These are phyloP conservation scores for Zoysia matrella DNA, from an alignment of 202 grass and related monocot genomes.

Conservation along the genomic window DNA sequence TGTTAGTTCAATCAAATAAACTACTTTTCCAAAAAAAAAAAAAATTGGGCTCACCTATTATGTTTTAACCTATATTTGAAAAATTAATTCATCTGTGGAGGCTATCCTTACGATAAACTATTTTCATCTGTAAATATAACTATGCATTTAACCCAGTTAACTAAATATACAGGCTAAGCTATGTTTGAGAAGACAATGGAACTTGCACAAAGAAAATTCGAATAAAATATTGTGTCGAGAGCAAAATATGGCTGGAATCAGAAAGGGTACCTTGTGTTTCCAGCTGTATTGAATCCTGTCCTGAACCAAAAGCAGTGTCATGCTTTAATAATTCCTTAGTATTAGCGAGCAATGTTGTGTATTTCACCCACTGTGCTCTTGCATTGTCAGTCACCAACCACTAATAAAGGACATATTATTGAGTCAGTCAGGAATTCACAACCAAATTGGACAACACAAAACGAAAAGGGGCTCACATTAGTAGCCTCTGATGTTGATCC, in stretches of 20 bases:
- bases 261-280: conserved; percentile 44
- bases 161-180: not conserved
- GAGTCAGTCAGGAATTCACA: conserved; percentile 1
- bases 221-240: not conserved
- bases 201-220: not conserved
- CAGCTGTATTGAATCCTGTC: conserved; percentile 42
- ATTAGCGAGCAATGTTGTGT: conserved; percentile 70
- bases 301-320: conserved; percentile 33
- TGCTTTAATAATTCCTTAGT: conserved; percentile 45
- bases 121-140: not conserved
- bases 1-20: not conserved
- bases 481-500: conserved; percentile 52
- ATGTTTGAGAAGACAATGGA: conserved; percentile 11
- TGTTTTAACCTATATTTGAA: not conserved
- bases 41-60: not conserved
- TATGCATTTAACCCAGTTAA: conserved; percentile 11
- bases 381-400: conserved; percentile 92
- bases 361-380: conserved; percentile 83
- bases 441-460: conserved; percentile 21
- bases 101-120: not conserved
- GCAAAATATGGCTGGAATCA: conserved; percentile 23
- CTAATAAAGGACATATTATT: conserved; percentile 52
- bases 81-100: not conserved
- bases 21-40: not conserved
- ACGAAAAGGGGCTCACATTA: conserved; percentile 51